phyloP scores from a whole-genome alignment of 805 yeast species.

The Saccharomyces jurei region DNA sequence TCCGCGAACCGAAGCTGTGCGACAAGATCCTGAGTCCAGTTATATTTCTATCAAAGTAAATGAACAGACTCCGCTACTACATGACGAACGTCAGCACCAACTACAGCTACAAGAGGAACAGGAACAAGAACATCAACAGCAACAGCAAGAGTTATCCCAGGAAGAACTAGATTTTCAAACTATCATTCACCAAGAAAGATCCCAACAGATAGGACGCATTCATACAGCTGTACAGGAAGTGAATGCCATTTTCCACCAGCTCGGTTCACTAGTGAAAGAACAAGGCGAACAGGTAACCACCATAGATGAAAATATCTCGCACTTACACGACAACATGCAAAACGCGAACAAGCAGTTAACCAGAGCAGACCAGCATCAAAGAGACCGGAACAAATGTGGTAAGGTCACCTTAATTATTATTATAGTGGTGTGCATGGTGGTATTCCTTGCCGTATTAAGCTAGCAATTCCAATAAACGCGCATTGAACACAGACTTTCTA shows the following conservation, averaged over 20 bases:
- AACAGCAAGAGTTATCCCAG: conserved; percentile 32
- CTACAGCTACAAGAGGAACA: conserved; percentile 27
- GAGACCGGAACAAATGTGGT: conserved; percentile 62
- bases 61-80: conserved; percentile 38
- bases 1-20: conserved; percentile 9
- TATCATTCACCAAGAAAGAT: conserved; percentile 61
- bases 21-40: conserved; percentile 12
- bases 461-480: conserved; percentile 1
- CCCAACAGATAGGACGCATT: conserved; percentile 61
- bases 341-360: conserved; percentile 62
- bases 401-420: conserved; percentile 56
- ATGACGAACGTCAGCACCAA: conserved; percentile 11
- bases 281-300: conserved; percentile 83
- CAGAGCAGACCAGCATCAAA: conserved; percentile 71
- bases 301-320: conserved; percentile 69
- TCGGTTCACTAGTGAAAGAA: conserved; percentile 68
- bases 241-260: conserved; percentile 74
- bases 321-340: conserved; percentile 54
- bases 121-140: conserved; percentile 21
- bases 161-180: conserved; percentile 58
- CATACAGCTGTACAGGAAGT: conserved; percentile 77
- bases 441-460: conserved; percentile 43
- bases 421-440: conserved; percentile 47
- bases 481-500: background rate
- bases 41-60: conserved; percentile 18